Evolutionary conservation across 805 yeast species (phyloP), one percentile per base, ranked within the genome.

Genomic region (Suhomyces faveliae): DNA sequence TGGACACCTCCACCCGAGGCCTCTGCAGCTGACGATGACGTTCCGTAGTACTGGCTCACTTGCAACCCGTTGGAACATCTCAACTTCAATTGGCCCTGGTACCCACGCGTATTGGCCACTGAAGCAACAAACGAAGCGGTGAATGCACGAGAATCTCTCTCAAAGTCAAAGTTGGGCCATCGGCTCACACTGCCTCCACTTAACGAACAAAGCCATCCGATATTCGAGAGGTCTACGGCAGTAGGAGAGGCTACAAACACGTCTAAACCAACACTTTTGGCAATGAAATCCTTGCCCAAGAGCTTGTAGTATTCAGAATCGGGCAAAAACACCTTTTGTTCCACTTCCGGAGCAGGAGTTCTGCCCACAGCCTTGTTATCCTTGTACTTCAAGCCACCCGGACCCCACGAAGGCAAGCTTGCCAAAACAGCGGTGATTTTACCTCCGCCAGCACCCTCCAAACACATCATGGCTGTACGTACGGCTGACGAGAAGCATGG

Each of bases 51-150:
- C 47, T 81, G 81, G 12, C 79, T 68, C 7, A 92, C 89, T 60
- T 88, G 95, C 45, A 94, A 70, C 0, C 98, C 98, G 53, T 79
- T 82, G 1, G 97, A 89, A 57, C 91, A 85, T 54, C 99, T 85
- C 21, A 90, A 79, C 60, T 90, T 90, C 53, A 92, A 67, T 54
- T 85, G 85, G 4, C 87, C 91, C 63, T 88, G 94, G 57, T 86
- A 86, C 4, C 95, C 98, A 4, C 67, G 65, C 2, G 79, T 68
- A 21, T 75, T 74, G 2, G 67, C 59, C 12, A 86, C 74, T 5
- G 82, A 71, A 29, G 72, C 68, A n/a, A 74, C 70, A 52, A 86
- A 71, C 21, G 86, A 87, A 39, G 83, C 78, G 8, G 81, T 77
- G 45, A 89, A 73, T 10, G 79, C 73, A 17, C 80, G 64, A 20